Conservation (phyloP, 257 asterid genomes). For the Cordia subcordata region DNA sequence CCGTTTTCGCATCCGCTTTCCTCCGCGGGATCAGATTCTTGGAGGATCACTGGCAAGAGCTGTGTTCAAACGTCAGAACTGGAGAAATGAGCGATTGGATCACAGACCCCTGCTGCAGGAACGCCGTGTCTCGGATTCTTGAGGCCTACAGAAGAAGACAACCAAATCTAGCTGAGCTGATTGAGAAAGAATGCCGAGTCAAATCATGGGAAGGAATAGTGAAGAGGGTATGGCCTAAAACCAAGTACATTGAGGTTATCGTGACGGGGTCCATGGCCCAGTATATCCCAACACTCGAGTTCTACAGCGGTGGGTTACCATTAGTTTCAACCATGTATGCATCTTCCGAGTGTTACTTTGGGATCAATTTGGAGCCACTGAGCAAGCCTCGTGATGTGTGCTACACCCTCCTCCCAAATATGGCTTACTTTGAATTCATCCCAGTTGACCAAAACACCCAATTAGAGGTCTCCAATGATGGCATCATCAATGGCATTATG, state of each 20-base stretch:
- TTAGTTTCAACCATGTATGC: neutral
- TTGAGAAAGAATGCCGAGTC: neutral
- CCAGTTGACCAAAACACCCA: neutral
- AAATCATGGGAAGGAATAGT: slow-evolving; percentile 15
- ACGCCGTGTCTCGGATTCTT: neutral
- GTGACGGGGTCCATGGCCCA: slow-evolving; percentile 8
- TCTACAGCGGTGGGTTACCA: neutral
- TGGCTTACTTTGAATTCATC: neutral
- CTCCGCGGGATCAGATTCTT: slow-evolving; percentile 1
- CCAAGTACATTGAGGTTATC: neutral
- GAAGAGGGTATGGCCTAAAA: slow-evolving; percentile 10
- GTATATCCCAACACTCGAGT: neutral
- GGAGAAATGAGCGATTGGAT: slow-evolving; percentile 3
- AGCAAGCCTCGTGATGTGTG: neutral
- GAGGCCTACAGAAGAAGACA: neutral
- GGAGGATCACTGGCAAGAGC: slow-evolving; percentile 7
- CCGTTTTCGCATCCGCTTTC: neutral
- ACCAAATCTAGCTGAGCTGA: neutral
- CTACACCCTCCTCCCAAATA: neutral
- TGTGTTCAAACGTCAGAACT: slow-evolving; percentile 4
- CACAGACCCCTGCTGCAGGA: neutral
- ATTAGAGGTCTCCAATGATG: too few species aligned
- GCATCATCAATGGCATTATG: too few species aligned
- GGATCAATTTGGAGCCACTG: neutral
- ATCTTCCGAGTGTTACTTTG: neutral